Conservation (phyloP, 768 basidiomycete species). For the Naganishia antarctica region DNA sequence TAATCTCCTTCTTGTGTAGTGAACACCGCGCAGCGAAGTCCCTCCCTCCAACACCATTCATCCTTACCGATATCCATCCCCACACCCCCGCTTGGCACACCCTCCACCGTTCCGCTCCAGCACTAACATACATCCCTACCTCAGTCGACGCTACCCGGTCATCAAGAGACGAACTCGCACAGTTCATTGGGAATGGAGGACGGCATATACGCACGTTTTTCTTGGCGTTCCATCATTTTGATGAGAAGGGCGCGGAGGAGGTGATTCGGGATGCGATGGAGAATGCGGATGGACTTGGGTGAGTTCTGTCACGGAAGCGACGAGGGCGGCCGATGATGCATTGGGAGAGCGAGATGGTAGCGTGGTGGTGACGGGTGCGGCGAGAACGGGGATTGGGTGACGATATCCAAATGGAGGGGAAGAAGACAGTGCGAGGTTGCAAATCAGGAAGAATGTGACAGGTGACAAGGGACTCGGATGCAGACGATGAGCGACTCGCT, state of each 20-base stretch:
- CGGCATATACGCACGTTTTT: conserved; percentile 44
- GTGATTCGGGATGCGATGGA: conserved; percentile 44
- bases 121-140: conserved; percentile 36
- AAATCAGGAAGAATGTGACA: too few species aligned
- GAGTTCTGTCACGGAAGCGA: conserved; percentile 21
- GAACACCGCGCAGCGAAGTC: conserved; percentile 24
- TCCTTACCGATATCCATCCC: conserved; percentile 42
- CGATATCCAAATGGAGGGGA: too few species aligned
- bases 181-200: neutral
- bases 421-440: too few species aligned
- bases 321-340: too few species aligned
- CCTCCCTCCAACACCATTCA: conserved; percentile 32
- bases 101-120: conserved; percentile 15
- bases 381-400: too few species aligned
- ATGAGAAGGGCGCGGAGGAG: conserved; percentile 36
- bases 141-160: conserved; percentile 39
- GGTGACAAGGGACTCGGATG: too few species aligned
- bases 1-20: conserved; percentile 15
- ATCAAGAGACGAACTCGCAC: conserved; percentile 14
- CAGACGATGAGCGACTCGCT: too few species aligned
- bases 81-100: conserved; percentile 34
- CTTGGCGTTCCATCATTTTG: conserved; percentile 47
- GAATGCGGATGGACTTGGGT: conserved; percentile 42
- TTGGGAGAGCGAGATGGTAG: too few species aligned
- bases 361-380: too few species aligned